Base-by-base conservation (phyloP, 2,329 filamentous ascomycete genomes). In the Rosellinia necatrix region DNA sequence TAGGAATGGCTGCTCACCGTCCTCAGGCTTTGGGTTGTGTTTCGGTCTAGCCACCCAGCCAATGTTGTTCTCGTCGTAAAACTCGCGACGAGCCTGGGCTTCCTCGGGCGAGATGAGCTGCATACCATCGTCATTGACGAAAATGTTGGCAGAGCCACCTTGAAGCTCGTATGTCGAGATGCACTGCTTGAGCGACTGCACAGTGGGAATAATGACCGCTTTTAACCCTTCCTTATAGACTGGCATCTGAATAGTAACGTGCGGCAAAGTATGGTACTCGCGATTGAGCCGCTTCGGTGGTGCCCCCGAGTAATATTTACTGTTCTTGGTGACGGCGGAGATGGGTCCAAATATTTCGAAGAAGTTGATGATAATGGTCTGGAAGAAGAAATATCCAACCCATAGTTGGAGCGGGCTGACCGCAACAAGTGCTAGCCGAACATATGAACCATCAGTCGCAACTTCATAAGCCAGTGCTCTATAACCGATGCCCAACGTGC, bases 51-150 rank as follows among this genome's bases (percentile, higher is more conserved):
- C 74, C 13, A 80, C 79, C 75, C 80, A 84, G 9, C 81, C 82
- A 61, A 84, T 83, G 56, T 77, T 81, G 66, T 82, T 79, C 55
- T 84, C 81, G 8, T 80, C 76, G 63, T 84, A 85, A 61, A 82
- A 84, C 1, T 82, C 79, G 12, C 77, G 76, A 17, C 81, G 77
- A 7, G 74, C 75, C 27, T 75, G 70, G 4, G 77, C 75, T 12
- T 81, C 74, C 10, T 81, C 75, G 3, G 74, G 72, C 2, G 78
- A 71, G 13, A 88, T 74, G 29, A 86, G 71, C 67, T 87, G 85
- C 79, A 88, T 83, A 53, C 86, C 85, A 60, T 89, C 86, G 53
- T 89, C 86, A 61, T 88, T 88, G 67, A 88, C 72, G 64, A 87
- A 87, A 59, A 89, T 86, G 64, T 83, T 87, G 22, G 86, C 86